Evolutionary conservation across 495 filamentous ascomycete species (phyloP).

Genomic region (Trichoderma virens): DNA sequence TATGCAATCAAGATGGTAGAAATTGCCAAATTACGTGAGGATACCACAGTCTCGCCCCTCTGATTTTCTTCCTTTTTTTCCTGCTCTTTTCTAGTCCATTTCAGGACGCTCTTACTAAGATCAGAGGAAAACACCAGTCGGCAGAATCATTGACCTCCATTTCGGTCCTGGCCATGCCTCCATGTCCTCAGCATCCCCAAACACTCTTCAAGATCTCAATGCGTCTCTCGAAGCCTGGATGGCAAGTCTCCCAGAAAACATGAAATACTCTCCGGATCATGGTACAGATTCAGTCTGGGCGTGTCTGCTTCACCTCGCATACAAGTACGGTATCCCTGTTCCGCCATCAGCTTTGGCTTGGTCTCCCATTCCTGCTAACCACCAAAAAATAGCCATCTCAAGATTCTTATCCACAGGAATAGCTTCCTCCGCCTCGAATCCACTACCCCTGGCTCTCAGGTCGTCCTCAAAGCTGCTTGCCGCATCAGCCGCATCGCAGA

Average conservation of each 20-base stretch:
- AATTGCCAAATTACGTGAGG: conserved; percentile 32
- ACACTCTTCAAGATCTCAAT: conserved; percentile 24
- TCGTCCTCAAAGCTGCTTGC: conserved; percentile 37
- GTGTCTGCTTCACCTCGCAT: conserved; percentile 38
- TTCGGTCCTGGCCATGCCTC: conserved; percentile 31
- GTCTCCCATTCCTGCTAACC: not conserved
- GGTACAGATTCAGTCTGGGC: conserved; percentile 26
- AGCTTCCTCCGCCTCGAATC: conserved; percentile 27
- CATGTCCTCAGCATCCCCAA: conserved; percentile 16
- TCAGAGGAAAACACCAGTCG: conserved; percentile 23
- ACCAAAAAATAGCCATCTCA: conserved; percentile 14
- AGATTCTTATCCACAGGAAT: conserved; percentile 34
- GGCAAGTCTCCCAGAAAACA: conserved; percentile 25
- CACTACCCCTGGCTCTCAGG: conserved; percentile 23
- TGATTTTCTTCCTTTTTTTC: not conserved
- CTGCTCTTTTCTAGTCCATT: not conserved
- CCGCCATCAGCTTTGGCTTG: no score
- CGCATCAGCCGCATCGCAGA: conserved; percentile 38
- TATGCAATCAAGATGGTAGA: conserved; percentile 40
- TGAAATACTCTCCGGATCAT: conserved; percentile 22
- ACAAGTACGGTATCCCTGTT: no score
- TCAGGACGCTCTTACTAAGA: not conserved
- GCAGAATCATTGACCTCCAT: conserved; percentile 33
- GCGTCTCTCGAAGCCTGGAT: conserved; percentile 31
- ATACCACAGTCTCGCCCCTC: not conserved